Conservation (phyloP, 2,329 filamentous ascomycete genomes). For the Pseudodiploospora longispora region DNA sequence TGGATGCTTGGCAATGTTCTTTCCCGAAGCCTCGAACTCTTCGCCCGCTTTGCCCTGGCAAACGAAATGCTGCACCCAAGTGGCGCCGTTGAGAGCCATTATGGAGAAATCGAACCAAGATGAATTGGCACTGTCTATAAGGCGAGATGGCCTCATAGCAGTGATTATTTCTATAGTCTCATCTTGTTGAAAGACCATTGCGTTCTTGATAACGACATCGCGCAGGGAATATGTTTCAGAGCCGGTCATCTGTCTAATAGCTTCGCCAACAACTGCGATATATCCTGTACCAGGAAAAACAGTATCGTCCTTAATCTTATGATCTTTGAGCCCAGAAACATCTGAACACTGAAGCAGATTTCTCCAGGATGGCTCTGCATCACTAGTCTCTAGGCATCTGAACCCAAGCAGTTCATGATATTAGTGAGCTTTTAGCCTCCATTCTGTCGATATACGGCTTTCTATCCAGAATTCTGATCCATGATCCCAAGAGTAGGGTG, state of each 20-base stretch:
- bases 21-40: background rate
- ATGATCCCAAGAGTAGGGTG: slow-evolving; percentile 18
- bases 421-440: slow-evolving; percentile 9
- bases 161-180: slow-evolving; percentile 7
- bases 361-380: slow-evolving; percentile 28
- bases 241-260: slow-evolving; percentile 15
- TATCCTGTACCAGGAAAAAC: slow-evolving; percentile 36
- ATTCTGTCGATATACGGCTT: slow-evolving; percentile 15
- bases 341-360: slow-evolving; percentile 29
- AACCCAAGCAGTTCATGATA: slow-evolving; percentile 22
- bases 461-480: slow-evolving; percentile 13
- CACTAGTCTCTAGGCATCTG: slow-evolving; percentile 19
- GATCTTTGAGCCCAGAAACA: slow-evolving; percentile 35
- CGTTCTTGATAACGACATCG: slow-evolving; percentile 4
- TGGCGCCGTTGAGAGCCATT: slow-evolving; percentile 1
- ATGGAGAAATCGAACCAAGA: slow-evolving; percentile 8
- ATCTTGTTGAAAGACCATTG: slow-evolving; percentile 1
- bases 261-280: slow-evolving; percentile 34
- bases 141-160: background rate
- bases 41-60: slow-evolving; percentile 3
- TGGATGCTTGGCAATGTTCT: background rate
- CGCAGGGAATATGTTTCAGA: slow-evolving; percentile 1
- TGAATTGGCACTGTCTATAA: slow-evolving; percentile 4
- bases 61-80: slow-evolving; percentile 3
- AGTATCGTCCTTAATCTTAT: slow-evolving; percentile 30